Percentiles rank a stretch among this genome's conserved stretches.
phyloP scores from a whole-genome alignment of 371 early-diverging fungal genomes.

The Batrachochytrium dendrobatidis region DNA sequence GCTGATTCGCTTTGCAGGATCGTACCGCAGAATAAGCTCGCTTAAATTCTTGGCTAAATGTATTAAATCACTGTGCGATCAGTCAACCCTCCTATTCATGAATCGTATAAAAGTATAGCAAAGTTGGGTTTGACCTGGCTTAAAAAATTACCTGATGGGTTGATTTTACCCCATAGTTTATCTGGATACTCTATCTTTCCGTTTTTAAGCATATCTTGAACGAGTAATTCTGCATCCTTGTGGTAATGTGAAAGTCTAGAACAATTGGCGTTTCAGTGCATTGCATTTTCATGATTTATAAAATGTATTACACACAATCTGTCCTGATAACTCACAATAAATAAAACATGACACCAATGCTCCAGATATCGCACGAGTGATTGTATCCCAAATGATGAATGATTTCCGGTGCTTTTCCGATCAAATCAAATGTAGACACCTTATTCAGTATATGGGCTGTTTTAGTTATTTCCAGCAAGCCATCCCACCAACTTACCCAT shows the following conservation, averaged over 20 bases:
- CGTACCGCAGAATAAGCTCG: conserved; percentile 26
- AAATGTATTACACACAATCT: background rate
- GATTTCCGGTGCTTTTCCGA: conserved; percentile 32
- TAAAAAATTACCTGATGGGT: conserved; percentile 27
- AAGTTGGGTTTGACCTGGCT: too few species aligned
- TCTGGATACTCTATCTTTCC: conserved; percentile 34
- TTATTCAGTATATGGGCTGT: too few species aligned
- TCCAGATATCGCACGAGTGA: conserved; percentile 37
- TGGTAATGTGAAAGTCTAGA: conserved; percentile 25
- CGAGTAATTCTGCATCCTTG: conserved; percentile 16
- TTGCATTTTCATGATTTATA: background rate
- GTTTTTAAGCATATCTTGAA: conserved; percentile 25
- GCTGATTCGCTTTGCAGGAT: conserved; percentile 37
- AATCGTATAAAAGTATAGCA: too few species aligned
- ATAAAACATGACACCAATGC: conserved; percentile 37
- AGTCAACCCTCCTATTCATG: too few species aligned
- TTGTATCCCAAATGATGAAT: conserved; percentile 33
- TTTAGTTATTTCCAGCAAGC: too few species aligned
- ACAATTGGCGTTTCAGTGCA: background rate
- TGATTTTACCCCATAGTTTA: conserved; percentile 19
- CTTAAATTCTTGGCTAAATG: conserved; percentile 20
- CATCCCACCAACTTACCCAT: conserved; percentile 5
- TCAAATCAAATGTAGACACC: background rate
- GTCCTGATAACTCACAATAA: conserved; percentile 18
- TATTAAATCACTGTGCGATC: background rate